These are phyloP conservation scores for Teratosphaeria epicoccoides DNA, from an alignment of 2,329 filamentous ascomycete species.

Conservation along the genomic window DNA sequence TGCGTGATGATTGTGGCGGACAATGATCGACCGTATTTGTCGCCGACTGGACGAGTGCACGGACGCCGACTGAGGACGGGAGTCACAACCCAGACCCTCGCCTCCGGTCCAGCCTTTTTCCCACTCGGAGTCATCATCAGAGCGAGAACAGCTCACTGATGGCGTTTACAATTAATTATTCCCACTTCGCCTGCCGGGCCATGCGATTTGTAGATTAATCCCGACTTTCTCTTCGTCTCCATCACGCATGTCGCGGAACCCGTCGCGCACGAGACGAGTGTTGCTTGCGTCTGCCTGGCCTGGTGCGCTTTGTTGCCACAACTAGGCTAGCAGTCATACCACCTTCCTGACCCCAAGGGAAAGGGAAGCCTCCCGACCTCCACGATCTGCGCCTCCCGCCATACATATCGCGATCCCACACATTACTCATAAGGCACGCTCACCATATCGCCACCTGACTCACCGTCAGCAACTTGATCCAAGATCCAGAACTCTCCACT, in stretches of 20 bases:
- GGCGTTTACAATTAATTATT: neutral
- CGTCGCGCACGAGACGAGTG: neutral
- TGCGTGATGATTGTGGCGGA: too few species aligned
- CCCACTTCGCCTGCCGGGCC: neutral
- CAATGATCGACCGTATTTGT: too few species aligned
- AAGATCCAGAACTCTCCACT: conserved; percentile 9
- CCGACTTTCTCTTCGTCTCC: neutral
- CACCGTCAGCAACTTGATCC: conserved; percentile 1
- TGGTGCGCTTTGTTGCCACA: neutral
- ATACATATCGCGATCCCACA: neutral
- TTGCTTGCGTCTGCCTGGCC: neutral
- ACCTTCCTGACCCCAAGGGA: too few species aligned
- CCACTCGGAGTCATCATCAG: neutral
- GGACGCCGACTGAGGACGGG: too few species aligned
- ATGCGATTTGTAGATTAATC: neutral
- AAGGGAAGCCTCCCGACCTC: neutral
- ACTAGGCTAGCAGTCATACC: neutral
- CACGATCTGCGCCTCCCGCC: neutral
- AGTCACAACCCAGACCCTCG: too few species aligned
- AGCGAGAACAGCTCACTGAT: neutral
- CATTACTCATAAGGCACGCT: conserved; percentile 4
- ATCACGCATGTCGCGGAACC: too few species aligned
- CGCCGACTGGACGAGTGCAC: too few species aligned
- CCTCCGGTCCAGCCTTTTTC: neutral
- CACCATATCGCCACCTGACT: conserved; percentile 4